These are phyloP conservation scores for Dalechampia spathulata DNA, from an alignment of 441 rosid genomes.

Conservation along the genomic window DNA sequence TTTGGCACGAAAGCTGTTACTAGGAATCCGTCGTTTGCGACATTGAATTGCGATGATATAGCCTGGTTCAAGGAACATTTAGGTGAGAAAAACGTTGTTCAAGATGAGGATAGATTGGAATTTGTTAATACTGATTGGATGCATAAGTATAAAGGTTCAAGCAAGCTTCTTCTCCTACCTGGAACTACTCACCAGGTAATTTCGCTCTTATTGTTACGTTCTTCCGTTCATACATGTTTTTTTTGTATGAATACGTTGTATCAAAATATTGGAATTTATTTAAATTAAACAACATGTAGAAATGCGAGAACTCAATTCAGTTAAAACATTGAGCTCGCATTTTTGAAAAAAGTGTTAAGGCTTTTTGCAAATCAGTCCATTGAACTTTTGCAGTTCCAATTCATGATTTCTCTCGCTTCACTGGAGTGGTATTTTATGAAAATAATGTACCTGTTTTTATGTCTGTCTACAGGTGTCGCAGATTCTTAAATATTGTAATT, in stretches of 20 bases:
- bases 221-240: background rate
- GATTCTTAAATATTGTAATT: slow-evolving; percentile 73
- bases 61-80: slow-evolving; percentile 53
- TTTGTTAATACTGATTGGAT: slow-evolving; percentile 86
- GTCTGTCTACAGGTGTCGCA: slow-evolving; percentile 55
- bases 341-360: no score
- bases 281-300: no score
- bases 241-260: no score
- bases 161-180: slow-evolving; percentile 80
- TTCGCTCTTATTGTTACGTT: background rate
- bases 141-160: slow-evolving; percentile 69
- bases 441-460: background rate
- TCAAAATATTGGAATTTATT: no score
- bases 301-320: no score
- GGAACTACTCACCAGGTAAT: slow-evolving; percentile 62
- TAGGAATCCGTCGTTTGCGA: slow-evolving; percentile 62
- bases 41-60: slow-evolving; percentile 52
- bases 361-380: no score
- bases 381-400: no score
- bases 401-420: no score
- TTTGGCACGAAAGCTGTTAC: slow-evolving; percentile 38
- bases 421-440: background rate
- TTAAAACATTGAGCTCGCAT: no score
- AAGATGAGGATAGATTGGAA: slow-evolving; percentile 67
- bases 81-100: slow-evolving; percentile 66